phyloP scores from a whole-genome alignment of 345 rosid species.

The Atalantia buxifolia region DNA sequence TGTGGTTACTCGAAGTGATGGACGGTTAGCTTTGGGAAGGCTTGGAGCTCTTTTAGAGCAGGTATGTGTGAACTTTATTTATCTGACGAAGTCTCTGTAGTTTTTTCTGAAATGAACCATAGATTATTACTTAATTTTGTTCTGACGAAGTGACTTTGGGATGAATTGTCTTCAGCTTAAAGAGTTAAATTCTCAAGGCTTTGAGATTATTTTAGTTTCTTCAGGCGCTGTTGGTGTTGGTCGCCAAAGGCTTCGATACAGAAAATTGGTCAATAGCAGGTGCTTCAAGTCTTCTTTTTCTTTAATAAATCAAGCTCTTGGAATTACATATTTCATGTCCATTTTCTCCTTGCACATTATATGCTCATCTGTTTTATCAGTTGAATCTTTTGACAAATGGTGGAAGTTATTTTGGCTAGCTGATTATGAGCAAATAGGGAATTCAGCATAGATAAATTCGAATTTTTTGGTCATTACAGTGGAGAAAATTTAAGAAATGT shows the following conservation, averaged over 20 bases:
- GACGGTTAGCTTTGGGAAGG: slow-evolving; percentile 58
- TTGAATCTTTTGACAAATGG: slow-evolving; percentile 1
- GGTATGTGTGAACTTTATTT: slow-evolving; percentile 26
- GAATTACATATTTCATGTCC: neutral
- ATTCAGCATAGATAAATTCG: neutral
- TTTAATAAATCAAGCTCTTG: neutral
- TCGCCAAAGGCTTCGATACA: slow-evolving; percentile 50
- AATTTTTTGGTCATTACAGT: neutral
- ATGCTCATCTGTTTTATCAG: neutral
- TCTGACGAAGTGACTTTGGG: neutral
- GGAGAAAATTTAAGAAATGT: neutral
- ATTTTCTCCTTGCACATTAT: neutral
- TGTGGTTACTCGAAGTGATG: slow-evolving; percentile 54
- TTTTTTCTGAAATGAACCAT: neutral
- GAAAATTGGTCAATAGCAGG: slow-evolving; percentile 59
- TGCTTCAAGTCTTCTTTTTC: neutral
- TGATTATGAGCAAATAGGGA: neutral
- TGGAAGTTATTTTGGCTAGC: neutral
- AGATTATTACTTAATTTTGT: neutral
- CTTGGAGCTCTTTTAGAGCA: slow-evolving; percentile 61
- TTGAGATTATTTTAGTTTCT: slow-evolving; percentile 48
- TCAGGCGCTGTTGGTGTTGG: slow-evolving; percentile 68
- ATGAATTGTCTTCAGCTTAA: slow-evolving; percentile 36
- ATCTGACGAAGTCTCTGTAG: neutral
- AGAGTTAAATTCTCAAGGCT: slow-evolving; percentile 45